Base-by-base conservation (phyloP, 2,329 filamentous ascomycete genomes). In the Alternaria longipes region DNA sequence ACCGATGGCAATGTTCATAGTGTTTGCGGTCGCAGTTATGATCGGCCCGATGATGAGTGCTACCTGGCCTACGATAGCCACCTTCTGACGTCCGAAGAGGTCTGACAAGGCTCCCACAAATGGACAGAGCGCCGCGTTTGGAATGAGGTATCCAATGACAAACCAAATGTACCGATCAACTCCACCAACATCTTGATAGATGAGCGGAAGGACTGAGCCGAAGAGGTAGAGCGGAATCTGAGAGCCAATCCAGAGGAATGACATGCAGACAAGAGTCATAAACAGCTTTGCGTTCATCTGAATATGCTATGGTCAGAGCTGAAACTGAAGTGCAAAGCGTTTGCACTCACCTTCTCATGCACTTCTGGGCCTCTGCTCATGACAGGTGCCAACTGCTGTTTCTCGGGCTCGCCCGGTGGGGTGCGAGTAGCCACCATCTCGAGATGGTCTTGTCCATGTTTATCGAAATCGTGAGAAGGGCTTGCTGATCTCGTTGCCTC, bases 121-220 rank as follows among this genome's bases (percentile, higher is more conserved):
- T 9, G 86, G 86, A 60, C 85, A 87, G 2, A 88, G 78, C 3
- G 83, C 84, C 3, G 85, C 86, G 49, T 85, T 82, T 3, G 84
- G 81, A n/a, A 89, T 82, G 7, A 88, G 78, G 64, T 88, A 84
- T 16, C 75, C 81, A 26, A 82, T 74, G 11, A 79, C 57, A 45
- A 78, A 75, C 88, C 87, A 89, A n/a, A 87, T 81, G 84, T 85
- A 89, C 63, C 84, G 79, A 69, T 87, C 85, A 5, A 82, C 78
- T 54, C 88, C 88, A 26, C 88, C 88, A 59, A 90, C 84, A 26
- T 87, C 85, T 45, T 77, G 74, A 73, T 89, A 89, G 56, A 90
- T 86, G 63, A 84, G 81, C 0, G 74, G 74, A 14, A 76, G 69
- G 11, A 81, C 75, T n/a, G 72, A 74, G 54, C 81, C 81, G 59